Evolutionary conservation across 345 rosid genomes (phyloP).

Genomic region (Euphorbia pulcherrima): DNA sequence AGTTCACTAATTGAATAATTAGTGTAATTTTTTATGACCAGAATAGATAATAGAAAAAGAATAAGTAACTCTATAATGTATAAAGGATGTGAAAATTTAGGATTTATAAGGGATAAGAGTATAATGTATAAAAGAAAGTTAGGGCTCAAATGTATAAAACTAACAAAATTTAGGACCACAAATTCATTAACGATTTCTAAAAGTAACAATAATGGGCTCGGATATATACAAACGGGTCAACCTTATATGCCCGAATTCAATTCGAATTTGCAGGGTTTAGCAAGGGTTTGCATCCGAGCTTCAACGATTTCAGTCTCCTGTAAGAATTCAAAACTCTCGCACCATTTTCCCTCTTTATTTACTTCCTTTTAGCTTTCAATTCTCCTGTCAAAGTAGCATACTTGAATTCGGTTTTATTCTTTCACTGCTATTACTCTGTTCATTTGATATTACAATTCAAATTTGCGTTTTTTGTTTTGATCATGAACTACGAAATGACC

Average conservation of each 20-base stretch:
- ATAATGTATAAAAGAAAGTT: too few species aligned
- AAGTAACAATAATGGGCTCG: not conserved
- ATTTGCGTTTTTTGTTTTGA: not conserved
- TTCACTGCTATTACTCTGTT: not conserved
- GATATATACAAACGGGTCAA: not conserved
- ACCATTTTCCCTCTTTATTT: not conserved
- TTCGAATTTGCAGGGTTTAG: conserved; percentile 1
- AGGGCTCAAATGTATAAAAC: too few species aligned
- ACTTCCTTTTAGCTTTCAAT: not conserved
- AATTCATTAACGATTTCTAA: not conserved
- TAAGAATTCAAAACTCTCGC: conserved; percentile 2
- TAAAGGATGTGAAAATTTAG: too few species aligned
- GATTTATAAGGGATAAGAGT: too few species aligned
- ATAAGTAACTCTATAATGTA: too few species aligned
- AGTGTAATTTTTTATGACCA: too few species aligned
- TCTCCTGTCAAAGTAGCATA: not conserved
- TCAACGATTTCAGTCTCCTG: not conserved
- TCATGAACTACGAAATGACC: conserved; percentile 11
- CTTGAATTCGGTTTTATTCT: not conserved
- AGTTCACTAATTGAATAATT: too few species aligned
- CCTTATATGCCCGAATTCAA: not conserved
- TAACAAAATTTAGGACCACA: too few species aligned
- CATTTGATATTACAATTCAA: not conserved
- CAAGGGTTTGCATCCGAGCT: conserved; percentile 3
- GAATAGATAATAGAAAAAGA: too few species aligned